A percentile compares a stretch with the other conserved stretches of the same genome.
These are phyloP conservation scores for Claviceps digitariae DNA, from an alignment of 2,329 filamentous ascomycete species.

Conservation along the genomic window DNA sequence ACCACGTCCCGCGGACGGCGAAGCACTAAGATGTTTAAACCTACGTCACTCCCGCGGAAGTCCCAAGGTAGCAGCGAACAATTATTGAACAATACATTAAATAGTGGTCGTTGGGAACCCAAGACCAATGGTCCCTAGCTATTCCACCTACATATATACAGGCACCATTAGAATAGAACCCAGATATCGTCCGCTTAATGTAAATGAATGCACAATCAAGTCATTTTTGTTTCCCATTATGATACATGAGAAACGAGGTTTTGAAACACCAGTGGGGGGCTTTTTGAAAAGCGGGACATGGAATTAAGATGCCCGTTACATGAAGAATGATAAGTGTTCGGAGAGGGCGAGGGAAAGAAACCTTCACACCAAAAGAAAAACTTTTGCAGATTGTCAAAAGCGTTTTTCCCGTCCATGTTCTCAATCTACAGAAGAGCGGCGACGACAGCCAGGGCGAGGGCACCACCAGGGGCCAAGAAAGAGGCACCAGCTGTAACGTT, in stretches of 20 bases:
- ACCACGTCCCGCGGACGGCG: too few species aligned
- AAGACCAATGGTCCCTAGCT: background rate
- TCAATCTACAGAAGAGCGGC: conserved; percentile 5
- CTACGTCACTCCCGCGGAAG: too few species aligned
- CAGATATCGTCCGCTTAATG: background rate
- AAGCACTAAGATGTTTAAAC: too few species aligned
- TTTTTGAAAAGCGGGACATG: background rate
- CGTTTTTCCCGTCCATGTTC: background rate
- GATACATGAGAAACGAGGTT: background rate
- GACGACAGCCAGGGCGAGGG: conserved; percentile 8
- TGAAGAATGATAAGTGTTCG: too few species aligned
- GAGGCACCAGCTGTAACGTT: conserved; percentile 8
- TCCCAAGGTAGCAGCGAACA: too few species aligned
- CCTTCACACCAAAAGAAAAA: background rate
- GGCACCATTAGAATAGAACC: background rate
- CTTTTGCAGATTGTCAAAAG: background rate
- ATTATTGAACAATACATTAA: background rate
- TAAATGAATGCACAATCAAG: background rate
- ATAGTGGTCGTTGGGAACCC: background rate
- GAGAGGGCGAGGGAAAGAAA: background rate
- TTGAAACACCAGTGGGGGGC: background rate
- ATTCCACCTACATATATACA: background rate
- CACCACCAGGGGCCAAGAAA: conserved; percentile 8
- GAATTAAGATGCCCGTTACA: too few species aligned
- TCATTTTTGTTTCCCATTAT: background rate